Percentiles rank a stretch among this genome's conserved stretches.
Evolutionary conservation across 2,329 filamentous ascomycete genomes (phyloP).

Genomic region (Ascochyta clinopodiicola): DNA sequence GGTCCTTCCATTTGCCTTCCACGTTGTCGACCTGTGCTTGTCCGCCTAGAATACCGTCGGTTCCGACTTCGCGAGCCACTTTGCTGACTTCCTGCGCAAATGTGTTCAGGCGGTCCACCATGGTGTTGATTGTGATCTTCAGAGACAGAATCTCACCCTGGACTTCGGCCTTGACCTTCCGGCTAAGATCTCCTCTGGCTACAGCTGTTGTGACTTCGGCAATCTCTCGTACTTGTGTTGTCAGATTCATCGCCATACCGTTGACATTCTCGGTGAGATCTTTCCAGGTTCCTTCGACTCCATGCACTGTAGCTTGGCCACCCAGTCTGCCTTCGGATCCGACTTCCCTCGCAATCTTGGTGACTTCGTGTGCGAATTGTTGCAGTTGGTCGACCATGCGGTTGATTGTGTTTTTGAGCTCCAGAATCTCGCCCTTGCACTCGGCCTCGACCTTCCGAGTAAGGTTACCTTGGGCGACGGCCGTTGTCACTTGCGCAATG

Average conservation of each 20-base stretch:
- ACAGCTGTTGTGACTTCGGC: constrained; percentile 61
- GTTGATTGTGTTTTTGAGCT: constrained; percentile 61
- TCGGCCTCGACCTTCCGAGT: constrained; percentile 60
- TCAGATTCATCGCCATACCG: constrained; percentile 60
- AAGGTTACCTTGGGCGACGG: constrained; percentile 59
- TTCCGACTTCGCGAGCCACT: constrained; percentile 69
- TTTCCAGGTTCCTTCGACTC: constrained; percentile 61
- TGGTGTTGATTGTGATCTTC: constrained; percentile 83
- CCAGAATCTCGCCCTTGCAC: constrained; percentile 60
- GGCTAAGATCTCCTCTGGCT: constrained; percentile 58
- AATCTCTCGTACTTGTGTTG: constrained; percentile 61
- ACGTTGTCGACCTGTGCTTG: constrained; percentile 70
- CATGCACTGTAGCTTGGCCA: constrained; percentile 60
- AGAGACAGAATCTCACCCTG: constrained; percentile 63
- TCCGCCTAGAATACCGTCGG: constrained; percentile 68
- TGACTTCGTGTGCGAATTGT: constrained; percentile 61
- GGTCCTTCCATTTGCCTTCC: constrained; percentile 71
- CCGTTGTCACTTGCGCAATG: constrained; percentile 60
- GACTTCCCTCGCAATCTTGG: constrained; percentile 60
- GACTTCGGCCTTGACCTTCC: constrained; percentile 60
- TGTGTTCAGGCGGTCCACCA: constrained; percentile 69
- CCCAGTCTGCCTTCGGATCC: constrained; percentile 60
- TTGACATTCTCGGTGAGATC: constrained; percentile 62
- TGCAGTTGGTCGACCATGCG: constrained; percentile 61
- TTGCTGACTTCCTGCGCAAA: constrained; percentile 72